Conservation (phyloP, 148 eudicot genomes). For the Gaultheria prostrata region DNA sequence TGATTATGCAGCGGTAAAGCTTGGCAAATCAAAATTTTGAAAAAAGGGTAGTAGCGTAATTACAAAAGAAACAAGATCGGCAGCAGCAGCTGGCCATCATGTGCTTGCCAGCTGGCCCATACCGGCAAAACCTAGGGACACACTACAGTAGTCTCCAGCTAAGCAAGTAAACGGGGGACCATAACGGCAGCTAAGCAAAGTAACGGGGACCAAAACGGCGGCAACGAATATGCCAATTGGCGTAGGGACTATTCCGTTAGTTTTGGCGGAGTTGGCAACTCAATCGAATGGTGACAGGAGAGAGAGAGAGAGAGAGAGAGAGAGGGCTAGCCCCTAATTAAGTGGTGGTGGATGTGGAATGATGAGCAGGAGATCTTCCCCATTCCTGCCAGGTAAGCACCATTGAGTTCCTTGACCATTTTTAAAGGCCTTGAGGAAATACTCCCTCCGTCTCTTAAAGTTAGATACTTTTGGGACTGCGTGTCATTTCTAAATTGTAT, state of each 20-base stretch:
- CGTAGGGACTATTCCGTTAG: neutral
- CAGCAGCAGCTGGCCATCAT: conserved; percentile 39
- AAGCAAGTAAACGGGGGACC: conserved; percentile 25
- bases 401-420: neutral
- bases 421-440: too few relatives aligned
- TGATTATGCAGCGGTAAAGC: neutral
- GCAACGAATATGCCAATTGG: neutral
- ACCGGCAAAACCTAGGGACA: neutral
- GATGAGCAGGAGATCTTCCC: conserved; percentile 20
- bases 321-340: conserved; percentile 8
- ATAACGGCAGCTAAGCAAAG: conserved; percentile 12
- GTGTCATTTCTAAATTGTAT: too few relatives aligned
- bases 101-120: conserved; percentile 50
- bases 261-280: neutral
- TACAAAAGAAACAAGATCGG: neutral
- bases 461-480: too few relatives aligned
- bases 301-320: too few relatives aligned
- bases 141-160: conserved; percentile 38
- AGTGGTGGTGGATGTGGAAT: conserved; percentile 19
- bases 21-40: neutral
- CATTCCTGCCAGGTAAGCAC: conserved; percentile 24
- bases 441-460: too few relatives aligned
- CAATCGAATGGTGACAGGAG: conserved; percentile 15
- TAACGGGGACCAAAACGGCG: conserved; percentile 18
- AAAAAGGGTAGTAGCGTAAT: neutral